A percentile compares a stretch with the other conserved stretches of the same genome.
Conservation (phyloP, 305 asterid genomes). For the Solanum chacoense region DNA sequence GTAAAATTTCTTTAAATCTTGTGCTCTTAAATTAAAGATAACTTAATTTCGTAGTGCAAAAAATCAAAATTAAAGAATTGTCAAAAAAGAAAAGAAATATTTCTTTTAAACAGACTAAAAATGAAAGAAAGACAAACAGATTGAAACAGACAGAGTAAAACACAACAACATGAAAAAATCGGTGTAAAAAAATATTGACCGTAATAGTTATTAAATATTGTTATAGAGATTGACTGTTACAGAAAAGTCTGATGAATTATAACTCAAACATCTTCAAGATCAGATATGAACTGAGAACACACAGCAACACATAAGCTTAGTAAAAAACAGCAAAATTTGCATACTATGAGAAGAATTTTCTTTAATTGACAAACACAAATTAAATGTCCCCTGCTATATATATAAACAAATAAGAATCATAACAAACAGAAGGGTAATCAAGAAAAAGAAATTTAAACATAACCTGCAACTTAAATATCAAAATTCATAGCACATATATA, state of each 20-base stretch:
- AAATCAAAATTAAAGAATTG: no score
- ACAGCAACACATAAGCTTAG: not conserved
- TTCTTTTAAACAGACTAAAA: not conserved
- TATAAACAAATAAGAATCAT: not conserved
- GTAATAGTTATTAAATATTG: not conserved
- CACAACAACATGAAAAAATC: not conserved
- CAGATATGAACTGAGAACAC: not conserved
- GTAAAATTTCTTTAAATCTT: no score
- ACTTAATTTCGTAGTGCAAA: not conserved
- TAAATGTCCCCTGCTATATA: not conserved
- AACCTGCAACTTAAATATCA: not conserved
- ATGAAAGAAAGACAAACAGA: not conserved
- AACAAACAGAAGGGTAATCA: not conserved
- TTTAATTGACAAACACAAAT: not conserved
- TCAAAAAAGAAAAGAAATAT: not conserved
- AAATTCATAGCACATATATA: not conserved
- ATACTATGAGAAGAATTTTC: not conserved
- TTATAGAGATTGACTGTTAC: not conserved
- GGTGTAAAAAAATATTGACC: not conserved
- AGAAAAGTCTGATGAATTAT: not conserved
- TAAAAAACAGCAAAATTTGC: not conserved
- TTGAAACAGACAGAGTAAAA: not conserved
- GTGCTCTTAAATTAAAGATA: no score
- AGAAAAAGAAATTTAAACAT: not conserved
- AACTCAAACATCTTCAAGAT: not conserved